Conservation (phyloP, 1,284 basidiomycete genomes). For the Ceratobasidium sp. region DNA sequence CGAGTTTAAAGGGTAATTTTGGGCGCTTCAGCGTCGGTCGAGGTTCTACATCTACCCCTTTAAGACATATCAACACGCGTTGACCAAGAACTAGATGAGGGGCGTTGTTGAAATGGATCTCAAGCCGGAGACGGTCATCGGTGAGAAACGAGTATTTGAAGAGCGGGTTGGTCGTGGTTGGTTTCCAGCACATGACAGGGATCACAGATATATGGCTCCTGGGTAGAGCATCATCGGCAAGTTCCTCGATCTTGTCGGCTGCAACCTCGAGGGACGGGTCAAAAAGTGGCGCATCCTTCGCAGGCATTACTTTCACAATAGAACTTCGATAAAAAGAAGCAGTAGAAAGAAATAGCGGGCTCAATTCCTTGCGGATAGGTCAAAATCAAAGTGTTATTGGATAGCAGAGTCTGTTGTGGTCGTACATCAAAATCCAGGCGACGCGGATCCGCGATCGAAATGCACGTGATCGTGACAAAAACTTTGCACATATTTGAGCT, state of each 20-base stretch:
- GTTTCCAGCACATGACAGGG: conserved; percentile 13
- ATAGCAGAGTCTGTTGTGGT: background rate
- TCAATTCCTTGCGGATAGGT: too few species aligned
- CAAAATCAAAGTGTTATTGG: too few species aligned
- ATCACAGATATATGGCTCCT: conserved; percentile 9
- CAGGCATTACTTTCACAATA: background rate
- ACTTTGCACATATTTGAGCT: background rate
- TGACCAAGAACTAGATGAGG: background rate
- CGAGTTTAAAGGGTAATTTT: conserved; percentile 27
- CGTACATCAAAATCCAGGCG: too few species aligned
- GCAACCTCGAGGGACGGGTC: conserved; percentile 16
- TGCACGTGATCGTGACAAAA: background rate
- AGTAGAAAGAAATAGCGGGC: too few species aligned
- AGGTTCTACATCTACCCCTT: conserved; percentile 1
- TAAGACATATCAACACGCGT: conserved; percentile 19
- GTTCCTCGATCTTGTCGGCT: background rate
- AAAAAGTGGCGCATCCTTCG: conserved; percentile 1
- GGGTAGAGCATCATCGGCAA: background rate
- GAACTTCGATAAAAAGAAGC: background rate
- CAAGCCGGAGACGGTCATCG: background rate
- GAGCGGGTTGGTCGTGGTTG: background rate
- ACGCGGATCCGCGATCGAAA: background rate
- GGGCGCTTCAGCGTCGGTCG: conserved; percentile 1
- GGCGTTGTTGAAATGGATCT: conserved; percentile 14
- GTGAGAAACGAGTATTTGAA: conserved; percentile 15